Evolutionary conservation across 345 rosid genomes (phyloP).

Genomic region (Adansonia digitata): DNA sequence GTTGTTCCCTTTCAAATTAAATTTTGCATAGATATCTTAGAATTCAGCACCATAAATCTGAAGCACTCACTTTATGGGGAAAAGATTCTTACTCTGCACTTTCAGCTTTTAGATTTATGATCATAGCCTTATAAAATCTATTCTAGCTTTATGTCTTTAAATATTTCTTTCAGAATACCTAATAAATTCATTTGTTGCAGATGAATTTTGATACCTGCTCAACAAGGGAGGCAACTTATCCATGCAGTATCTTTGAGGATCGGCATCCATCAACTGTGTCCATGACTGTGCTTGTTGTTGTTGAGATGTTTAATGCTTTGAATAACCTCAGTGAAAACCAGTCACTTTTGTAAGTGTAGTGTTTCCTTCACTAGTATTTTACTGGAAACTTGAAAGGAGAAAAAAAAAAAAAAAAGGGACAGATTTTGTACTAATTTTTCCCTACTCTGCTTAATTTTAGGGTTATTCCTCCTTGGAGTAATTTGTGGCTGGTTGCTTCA

Average conservation of each 20-base stretch:
- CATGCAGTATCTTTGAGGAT: slow-evolving; percentile 91
- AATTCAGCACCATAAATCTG: background rate
- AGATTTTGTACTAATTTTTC: background rate
- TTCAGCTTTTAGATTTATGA: background rate
- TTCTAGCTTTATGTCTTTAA: background rate
- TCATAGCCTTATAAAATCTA: background rate
- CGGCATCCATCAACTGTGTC: slow-evolving; percentile 95
- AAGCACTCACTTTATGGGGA: background rate
- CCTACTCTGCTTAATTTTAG: slow-evolving; percentile 35
- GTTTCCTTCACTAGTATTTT: background rate
- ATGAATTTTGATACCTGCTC: slow-evolving; percentile 91
- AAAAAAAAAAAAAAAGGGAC: background rate
- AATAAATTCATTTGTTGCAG: slow-evolving; percentile 37
- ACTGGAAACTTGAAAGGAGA: background rate
- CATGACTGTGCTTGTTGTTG: slow-evolving; percentile 99
- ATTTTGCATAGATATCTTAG: background rate
- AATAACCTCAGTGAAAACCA: slow-evolving; percentile 99
- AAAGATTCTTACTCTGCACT: background rate
- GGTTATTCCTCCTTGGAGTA: slow-evolving; percentile 96
- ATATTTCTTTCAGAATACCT: background rate
- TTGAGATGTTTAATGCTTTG: slow-evolving; percentile 98
- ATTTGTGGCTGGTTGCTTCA: slow-evolving; percentile 93
- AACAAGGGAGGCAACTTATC: slow-evolving; percentile 77
- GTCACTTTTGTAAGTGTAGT: slow-evolving; percentile 75
- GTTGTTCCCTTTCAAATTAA: background rate